phyloP scores from a whole-genome alignment of 2,329 filamentous ascomycete species.

The Diaporthe citriasiana region DNA sequence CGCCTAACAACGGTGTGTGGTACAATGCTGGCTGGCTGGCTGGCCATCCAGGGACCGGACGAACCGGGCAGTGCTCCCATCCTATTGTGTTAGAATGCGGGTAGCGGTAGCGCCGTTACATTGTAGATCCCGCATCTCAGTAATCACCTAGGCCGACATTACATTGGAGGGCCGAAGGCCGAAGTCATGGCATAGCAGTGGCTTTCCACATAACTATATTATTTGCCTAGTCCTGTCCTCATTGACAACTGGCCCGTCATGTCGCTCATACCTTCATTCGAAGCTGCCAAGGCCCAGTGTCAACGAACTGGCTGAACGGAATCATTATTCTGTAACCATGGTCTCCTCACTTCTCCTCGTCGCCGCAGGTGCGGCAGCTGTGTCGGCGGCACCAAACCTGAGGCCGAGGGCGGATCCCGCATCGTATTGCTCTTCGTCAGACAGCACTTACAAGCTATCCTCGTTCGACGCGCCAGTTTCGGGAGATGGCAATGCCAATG shows the following conservation, averaged over 20 bases:
- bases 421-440: conserved; percentile 53
- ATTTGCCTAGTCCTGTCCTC: neutral
- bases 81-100: conserved; percentile 7
- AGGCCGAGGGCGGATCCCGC: conserved; percentile 44
- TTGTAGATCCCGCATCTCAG: conserved; percentile 12
- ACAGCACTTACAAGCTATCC: conserved; percentile 55
- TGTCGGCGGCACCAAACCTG: conserved; percentile 36
- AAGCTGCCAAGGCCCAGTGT: neutral
- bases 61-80: conserved; percentile 25
- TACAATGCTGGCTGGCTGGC: neutral
- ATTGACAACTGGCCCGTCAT: neutral
- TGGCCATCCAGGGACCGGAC: neutral
- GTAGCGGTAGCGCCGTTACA: conserved; percentile 26
- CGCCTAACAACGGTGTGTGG: neutral
- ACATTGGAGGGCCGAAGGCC: neutral
- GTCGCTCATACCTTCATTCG: neutral
- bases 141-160: conserved; percentile 23
- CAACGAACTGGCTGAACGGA: neutral
- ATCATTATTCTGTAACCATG: conserved; percentile 9
- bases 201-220: neutral
- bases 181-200: neutral
- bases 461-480: conserved; percentile 52
- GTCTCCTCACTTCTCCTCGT: conserved; percentile 30
- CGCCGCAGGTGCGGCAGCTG: conserved; percentile 16
- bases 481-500: conserved; percentile 51